Evolutionary conservation across 1,284 basidiomycete genomes (phyloP).

Genomic region (Ganoderma sinense): DNA sequence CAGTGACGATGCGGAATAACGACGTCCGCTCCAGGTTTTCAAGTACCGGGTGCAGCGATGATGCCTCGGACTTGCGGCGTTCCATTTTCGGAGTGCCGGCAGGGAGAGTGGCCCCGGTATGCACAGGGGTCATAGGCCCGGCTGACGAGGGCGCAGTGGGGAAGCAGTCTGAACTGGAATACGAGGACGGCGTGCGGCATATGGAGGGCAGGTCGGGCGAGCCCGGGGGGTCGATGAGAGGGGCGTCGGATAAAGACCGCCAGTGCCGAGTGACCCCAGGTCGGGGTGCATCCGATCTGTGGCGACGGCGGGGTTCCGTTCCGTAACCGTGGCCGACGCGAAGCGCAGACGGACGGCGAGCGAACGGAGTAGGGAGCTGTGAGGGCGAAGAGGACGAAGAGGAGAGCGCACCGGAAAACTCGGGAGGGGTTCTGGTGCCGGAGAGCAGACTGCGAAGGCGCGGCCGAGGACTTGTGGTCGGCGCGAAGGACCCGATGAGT

Average conservation of each 20-base stretch:
- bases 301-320: slow-evolving; percentile 4
- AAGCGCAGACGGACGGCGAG: slow-evolving; percentile 6
- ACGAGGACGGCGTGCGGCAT: slow-evolving; percentile 41
- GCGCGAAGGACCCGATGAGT: slow-evolving; percentile 39
- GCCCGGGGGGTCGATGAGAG: slow-evolving; percentile 23
- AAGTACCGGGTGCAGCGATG: slow-evolving; percentile 56
- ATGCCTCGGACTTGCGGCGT: slow-evolving; percentile 15
- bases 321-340: not conserved
- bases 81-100: not conserved
- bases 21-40: slow-evolving; percentile 63
- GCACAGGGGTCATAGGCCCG: slow-evolving; percentile 34
- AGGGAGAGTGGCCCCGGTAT: slow-evolving; percentile 24
- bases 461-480: slow-evolving; percentile 38
- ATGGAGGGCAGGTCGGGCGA: slow-evolving; percentile 39
- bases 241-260: not conserved
- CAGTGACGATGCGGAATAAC: slow-evolving; percentile 51
- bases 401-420: slow-evolving; percentile 15
- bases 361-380: not conserved
- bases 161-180: slow-evolving; percentile 40
- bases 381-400: slow-evolving; percentile 10
- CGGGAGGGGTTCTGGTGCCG: not conserved
- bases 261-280: not conserved
- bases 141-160: slow-evolving; percentile 38
- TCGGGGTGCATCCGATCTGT: slow-evolving; percentile 11
- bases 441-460: slow-evolving; percentile 35